Evolutionary conservation across 768 basidiomycete species (phyloP).

Genomic region (Dacryopinax spathularia): DNA sequence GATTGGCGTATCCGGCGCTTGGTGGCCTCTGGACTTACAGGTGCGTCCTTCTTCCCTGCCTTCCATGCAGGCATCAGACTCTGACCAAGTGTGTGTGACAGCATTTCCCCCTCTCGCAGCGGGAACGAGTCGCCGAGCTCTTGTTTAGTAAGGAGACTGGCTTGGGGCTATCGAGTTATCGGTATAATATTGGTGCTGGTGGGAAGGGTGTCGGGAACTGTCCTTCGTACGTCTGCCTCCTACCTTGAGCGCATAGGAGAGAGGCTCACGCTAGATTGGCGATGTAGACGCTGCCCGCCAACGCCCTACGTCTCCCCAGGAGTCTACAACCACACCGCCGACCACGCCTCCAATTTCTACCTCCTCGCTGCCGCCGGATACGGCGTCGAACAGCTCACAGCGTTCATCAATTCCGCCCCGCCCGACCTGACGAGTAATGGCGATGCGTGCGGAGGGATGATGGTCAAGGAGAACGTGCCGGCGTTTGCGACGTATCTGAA

Average conservation of each 20-base stretch:
- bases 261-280: too few species aligned
- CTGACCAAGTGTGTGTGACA: slow-evolving; percentile 8
- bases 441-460: slow-evolving; percentile 15
- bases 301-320: slow-evolving; percentile 20
- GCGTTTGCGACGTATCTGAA: slow-evolving; percentile 32
- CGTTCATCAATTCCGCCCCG: slow-evolving; percentile 33
- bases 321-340: slow-evolving; percentile 30
- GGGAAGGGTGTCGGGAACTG: slow-evolving; percentile 31
- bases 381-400: slow-evolving; percentile 29
- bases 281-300: not conserved
- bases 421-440: slow-evolving; percentile 16
- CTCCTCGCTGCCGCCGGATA: slow-evolving; percentile 26
- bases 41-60: not conserved
- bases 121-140: slow-evolving; percentile 30
- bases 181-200: slow-evolving; percentile 33
- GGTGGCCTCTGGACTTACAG: slow-evolving; percentile 33
- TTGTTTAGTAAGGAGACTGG: slow-evolving; percentile 27
- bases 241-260: not conserved
- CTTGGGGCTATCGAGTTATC: slow-evolving; percentile 30
- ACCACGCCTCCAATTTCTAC: slow-evolving; percentile 30
- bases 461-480: slow-evolving; percentile 19
- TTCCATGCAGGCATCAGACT: not conserved
- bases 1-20: slow-evolving; percentile 34
- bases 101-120: slow-evolving; percentile 28
- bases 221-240: slow-evolving; percentile 11